Base-by-base conservation (phyloP, 179 eudicot species). In the Beta macrorhiza region DNA sequence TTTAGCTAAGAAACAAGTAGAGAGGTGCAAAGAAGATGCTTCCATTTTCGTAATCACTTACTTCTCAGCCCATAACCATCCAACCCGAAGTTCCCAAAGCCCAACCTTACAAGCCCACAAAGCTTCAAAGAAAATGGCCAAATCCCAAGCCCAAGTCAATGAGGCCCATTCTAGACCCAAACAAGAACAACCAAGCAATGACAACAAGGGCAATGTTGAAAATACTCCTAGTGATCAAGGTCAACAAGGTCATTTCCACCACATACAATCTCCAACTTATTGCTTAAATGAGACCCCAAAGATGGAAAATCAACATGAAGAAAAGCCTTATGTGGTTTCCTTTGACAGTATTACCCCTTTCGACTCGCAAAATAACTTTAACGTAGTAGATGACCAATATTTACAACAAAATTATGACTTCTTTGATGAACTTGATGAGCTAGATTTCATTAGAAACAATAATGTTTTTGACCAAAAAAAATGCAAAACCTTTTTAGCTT, bases 1-100 rank as follows among this genome's bases (percentile, higher is more conserved):
- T 59, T 70, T 77, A 64, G 87, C 87, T 12, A 87, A 74, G 81
- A 87, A 86, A 82, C 89, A 84, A 80, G 90, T 88, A 49, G 90
- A 88, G 80, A 86, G 89, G 74, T 81, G 83, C 76, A 81, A 82
- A 45, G 90, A 86, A 72, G 89, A 86, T 83, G 85, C 80, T 57
- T 78, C 89, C 47, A 81, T 86, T 77, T 73, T 88, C 58, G 63
- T 86, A 63, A 87, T 88, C 61, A 88, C 90, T 15, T 88, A 88
- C 87, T 92, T 93, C 56, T 88, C 95, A 45, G 76, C 80, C 75
- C 98, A 93, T 72, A 91, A 88, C 83, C 98, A 90, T 71, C 86
- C 91, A 57, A 82, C 80, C 45, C 89, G 86, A 42, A 78, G 64
- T 67, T 49, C 68, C 78, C 69, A 65, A 65, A 25, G 2, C 16